Evolutionary conservation across 345 rosid species (phyloP), one percentile per base, ranked within the genome.

Genomic region (Eucalyptus curtisii): DNA sequence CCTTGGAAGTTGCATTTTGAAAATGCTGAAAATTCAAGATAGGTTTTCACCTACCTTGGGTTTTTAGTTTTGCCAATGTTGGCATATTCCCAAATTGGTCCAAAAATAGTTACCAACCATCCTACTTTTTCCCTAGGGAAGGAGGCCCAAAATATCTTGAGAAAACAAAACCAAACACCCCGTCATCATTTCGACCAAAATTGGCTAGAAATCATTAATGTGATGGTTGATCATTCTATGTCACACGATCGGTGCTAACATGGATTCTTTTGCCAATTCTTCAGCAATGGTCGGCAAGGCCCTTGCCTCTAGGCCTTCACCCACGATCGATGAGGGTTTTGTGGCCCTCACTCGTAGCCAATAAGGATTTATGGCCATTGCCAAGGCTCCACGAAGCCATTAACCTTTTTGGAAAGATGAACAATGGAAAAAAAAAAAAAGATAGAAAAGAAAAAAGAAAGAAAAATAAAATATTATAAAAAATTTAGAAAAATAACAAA

Each of bases 111-210:
- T 59, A 59, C 16, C 3, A 12, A 59, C 13, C 16, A 25, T 59
- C 68, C n/a, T 59, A 59, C 68, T 5, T 27, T 59, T 59, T 25
- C 14, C 68, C n/a, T 27, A 27, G 7, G 4, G 16, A 59, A 59
- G 14, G 8, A 59, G 14, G 68, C 14, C 14, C 7, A 11, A 27
- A 59, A 5, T 11, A 25, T 25, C 4, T 6, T 59, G n/a, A 13
- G 68, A 61, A 3, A 61, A 30, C 71, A 0, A 61, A 61, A 61
- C 9, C 9, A 13, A 61, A 30, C 9, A 61, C 10, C 14, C 4
- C 1, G 0, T 30, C 0, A 0, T 30, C 19, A 9, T 61, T 61
- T 1, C 0, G 1, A 61, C 16, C 17, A 61, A 61, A 61, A 0
- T 13, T 61, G 4, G 19, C 3, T 0, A 1, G 1, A 30, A 61